Percentiles rank a stretch among this genome's conserved stretches.
These are phyloP conservation scores for Stramenopiles sp. DNA, from an alignment of 352 stramenopile species.

Conservation along the genomic window DNA sequence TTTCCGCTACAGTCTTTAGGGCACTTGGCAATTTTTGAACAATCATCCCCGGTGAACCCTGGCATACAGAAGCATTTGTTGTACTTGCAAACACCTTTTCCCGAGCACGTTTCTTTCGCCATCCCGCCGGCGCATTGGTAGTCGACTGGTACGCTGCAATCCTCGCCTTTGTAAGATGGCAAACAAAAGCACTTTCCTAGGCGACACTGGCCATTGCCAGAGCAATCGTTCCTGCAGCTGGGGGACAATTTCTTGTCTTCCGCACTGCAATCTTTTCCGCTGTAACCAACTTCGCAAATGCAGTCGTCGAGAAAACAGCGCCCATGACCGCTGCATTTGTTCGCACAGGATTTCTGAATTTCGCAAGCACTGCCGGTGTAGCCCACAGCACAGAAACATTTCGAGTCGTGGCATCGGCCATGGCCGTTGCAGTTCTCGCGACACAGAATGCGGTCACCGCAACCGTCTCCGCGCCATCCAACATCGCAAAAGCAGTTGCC, in stretches of 20 bases:
- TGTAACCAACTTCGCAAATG: not conserved
- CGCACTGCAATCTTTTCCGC: not conserved
- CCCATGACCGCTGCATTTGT: not conserved
- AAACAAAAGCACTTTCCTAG: slow-evolving; percentile 7
- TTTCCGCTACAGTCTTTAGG: not conserved
- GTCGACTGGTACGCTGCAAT: not conserved
- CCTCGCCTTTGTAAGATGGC: not conserved
- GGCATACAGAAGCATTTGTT: not conserved
- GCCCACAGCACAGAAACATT: not conserved
- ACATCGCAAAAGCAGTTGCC: slow-evolving; percentile 4
- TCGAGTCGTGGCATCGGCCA: not conserved
- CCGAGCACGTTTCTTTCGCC: not conserved
- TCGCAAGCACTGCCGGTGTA: not conserved
- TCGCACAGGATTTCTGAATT: not conserved
- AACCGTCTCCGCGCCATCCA: not conserved
- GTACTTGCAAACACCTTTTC: not conserved
- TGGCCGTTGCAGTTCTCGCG: not conserved
- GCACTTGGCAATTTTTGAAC: not conserved
- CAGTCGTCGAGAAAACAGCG: not conserved
- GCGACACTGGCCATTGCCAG: not conserved
- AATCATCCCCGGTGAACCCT: not conserved
- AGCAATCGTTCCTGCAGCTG: not conserved
- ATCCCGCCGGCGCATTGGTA: not conserved
- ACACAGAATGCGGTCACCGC: not conserved
- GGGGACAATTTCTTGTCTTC: not conserved